Percentiles rank a stretch among this genome's conserved stretches.
phyloP scores from a whole-genome alignment of 2,329 filamentous ascomycete species.

The Ceratocystis smalleyi region DNA sequence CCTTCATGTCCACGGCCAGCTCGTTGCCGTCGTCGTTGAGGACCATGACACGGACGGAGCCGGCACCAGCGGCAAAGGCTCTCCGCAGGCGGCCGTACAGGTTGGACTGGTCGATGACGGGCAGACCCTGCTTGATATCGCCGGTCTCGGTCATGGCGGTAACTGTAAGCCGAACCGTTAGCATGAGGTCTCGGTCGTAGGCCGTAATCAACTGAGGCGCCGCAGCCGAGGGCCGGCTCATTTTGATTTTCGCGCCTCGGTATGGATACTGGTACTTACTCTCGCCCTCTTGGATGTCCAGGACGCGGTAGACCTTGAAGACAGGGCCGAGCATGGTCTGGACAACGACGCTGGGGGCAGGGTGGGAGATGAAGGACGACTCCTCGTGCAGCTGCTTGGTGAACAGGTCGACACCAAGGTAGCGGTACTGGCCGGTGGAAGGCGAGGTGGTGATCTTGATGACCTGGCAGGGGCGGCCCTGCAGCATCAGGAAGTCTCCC shows the following conservation, averaged over 20 bases:
- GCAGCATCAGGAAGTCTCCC: slow-evolving; percentile 95
- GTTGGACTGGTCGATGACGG: slow-evolving; percentile 88
- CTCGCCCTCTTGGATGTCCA: slow-evolving; percentile 78
- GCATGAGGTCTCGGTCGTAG: slow-evolving; percentile 14
- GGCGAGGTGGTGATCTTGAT: slow-evolving; percentile 98
- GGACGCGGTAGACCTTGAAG: slow-evolving; percentile 99
- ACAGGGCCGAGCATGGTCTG: slow-evolving; percentile 99
- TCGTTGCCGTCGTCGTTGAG: slow-evolving; percentile 86
- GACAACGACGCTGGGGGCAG: slow-evolving; percentile 86
- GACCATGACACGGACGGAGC: slow-evolving; percentile 86
- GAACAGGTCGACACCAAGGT: slow-evolving; percentile 99
- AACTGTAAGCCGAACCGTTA: slow-evolving; percentile 29
- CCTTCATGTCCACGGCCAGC: slow-evolving; percentile 97
- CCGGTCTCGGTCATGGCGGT: slow-evolving; percentile 98
- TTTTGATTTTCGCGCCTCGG: slow-evolving; percentile 1
- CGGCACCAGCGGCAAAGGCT: slow-evolving; percentile 81
- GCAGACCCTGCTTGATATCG: slow-evolving; percentile 90
- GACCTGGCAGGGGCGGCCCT: slow-evolving; percentile 98
- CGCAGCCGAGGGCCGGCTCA: not conserved
- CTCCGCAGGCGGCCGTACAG: slow-evolving; percentile 67
- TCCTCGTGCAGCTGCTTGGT: slow-evolving; percentile 99
- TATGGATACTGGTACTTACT: slow-evolving; percentile 18
- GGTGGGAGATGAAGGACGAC: slow-evolving; percentile 95
- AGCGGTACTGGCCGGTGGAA: slow-evolving; percentile 98
- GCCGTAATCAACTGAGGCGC: not conserved